A percentile compares a stretch with the other conserved stretches of the same genome.
phyloP scores from a whole-genome alignment of 169 alveolate species.

The Cystoisospora suis region DNA sequence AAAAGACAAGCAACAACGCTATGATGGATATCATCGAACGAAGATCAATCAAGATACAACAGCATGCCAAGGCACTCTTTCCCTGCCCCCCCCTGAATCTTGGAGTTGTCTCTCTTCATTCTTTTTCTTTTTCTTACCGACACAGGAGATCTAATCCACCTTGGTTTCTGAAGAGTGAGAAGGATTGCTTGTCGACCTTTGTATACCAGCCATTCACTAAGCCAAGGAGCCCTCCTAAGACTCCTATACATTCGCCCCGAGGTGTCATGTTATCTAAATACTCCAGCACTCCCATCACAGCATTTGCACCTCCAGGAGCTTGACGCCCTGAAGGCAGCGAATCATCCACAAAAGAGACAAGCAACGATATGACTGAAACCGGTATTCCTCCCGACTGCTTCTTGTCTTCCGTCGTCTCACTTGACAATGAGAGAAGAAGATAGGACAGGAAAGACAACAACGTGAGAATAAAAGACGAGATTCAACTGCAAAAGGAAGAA shows the following conservation, averaged over 20 bases:
- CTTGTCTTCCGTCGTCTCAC: no score
- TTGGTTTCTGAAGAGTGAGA: slow-evolving; percentile 89
- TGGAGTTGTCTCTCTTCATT: no score
- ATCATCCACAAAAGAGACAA: neutral
- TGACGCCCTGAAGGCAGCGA: slow-evolving; percentile 67
- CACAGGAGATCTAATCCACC: slow-evolving; percentile 95
- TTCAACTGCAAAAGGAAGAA: neutral
- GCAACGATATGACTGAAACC: no score
- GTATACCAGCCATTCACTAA: slow-evolving; percentile 88
- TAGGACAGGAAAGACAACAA: neutral
- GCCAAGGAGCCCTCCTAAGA: slow-evolving; percentile 89
- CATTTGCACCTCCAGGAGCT: slow-evolving; percentile 96
- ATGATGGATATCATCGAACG: no score
- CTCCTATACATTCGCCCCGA: slow-evolving; percentile 84
- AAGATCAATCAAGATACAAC: no score
- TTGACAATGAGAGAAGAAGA: neutral
- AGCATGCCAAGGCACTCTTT: no score
- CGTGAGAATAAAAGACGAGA: neutral
- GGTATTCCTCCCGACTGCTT: no score
- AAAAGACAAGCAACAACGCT: no score
- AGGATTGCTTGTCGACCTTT: slow-evolving; percentile 84
- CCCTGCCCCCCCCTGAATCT: no score
- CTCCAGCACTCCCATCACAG: slow-evolving; percentile 92
- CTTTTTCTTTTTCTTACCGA: slow-evolving; percentile 47
- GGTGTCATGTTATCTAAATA: slow-evolving; percentile 71